Base-by-base conservation (phyloP, 441 rosid genomes). In the Mallotus repandus region DNA sequence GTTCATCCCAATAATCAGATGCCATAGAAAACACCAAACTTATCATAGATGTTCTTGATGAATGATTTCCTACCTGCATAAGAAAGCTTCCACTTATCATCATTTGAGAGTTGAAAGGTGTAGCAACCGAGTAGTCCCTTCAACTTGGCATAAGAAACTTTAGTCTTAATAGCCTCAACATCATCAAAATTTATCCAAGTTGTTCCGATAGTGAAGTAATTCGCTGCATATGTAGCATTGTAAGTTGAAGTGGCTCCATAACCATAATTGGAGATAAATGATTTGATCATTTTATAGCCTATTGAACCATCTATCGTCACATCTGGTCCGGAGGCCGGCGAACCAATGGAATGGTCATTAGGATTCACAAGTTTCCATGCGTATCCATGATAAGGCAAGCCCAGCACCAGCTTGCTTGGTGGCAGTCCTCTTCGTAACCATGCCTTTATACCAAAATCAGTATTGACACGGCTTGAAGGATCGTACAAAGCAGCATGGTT, bases 371-470 rank as follows among this genome's bases (percentile, higher is more conserved):
- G 74, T 21, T 4, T 70, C 88, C 88, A 84, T 2, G 84, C 86
- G 63, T 79, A 88, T 21, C 92, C 92, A 81, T 79, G 87, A 65
- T 74, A 88, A 25, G 88, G 86, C 74, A 88, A 69, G 9, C 89
- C 87, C 63, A 88, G 21, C 63, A 82, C 82, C 63, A 84, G 66
- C 77, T 80, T 84, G 74, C 21, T 71, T 8, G 81, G 68, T 2
- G 84, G 81, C 68, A 84, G 76, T 53, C 85, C 86, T 60, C 57
- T 41, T 16, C 22, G 63, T 32, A 83, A 49, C 84, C 82, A 84
- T 66, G 75, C 77, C 9, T 41, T 76, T 53, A 88, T 55, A 22
- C 86, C 85, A 56, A 62, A 81, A 81, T 86, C 87, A 21, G 87
- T 82, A 25, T 60, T 78, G 29, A 75, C 56, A 41, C 64, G 60